phyloP scores from a whole-genome alignment of 805 yeast species.

The Kregervanrija pseudodelftensis region DNA sequence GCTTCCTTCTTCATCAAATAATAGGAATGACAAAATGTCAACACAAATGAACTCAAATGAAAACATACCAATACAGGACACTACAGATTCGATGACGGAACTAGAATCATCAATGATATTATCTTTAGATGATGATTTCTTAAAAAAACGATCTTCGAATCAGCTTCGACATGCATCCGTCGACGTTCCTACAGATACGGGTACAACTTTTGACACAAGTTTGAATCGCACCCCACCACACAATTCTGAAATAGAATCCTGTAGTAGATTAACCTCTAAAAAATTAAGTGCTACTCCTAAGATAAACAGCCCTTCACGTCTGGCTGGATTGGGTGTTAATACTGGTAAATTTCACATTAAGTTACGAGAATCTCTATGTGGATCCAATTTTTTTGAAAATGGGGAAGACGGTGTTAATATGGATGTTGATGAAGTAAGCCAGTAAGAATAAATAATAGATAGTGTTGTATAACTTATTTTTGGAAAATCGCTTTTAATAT shows the following conservation, averaged over 20 bases:
- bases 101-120: slow-evolving; percentile 7
- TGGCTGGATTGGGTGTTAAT: slow-evolving; percentile 12
- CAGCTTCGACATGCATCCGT: no score
- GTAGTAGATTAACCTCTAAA: slow-evolving; percentile 7
- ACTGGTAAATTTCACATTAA: slow-evolving; percentile 4
- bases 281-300: slow-evolving; percentile 13
- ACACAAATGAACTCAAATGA: no score
- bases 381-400: background rate
- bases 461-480: background rate
- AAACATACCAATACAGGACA: no score
- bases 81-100: slow-evolving; percentile 5
- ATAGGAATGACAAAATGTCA: background rate
- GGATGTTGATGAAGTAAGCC: slow-evolving; percentile 1
- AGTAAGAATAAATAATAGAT: background rate
- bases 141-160: no score
- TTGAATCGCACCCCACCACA: no score
- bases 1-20: background rate
- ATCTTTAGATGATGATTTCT: background rate
- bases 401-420: background rate
- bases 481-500: no score
- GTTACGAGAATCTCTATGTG: slow-evolving; percentile 1
- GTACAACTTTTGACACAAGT: no score
- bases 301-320: slow-evolving; percentile 13
- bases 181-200: no score
- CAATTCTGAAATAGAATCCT: no score